Evolutionary conservation across 371 early-diverging fungal species (phyloP).

Genomic region (Smittium culicis): DNA sequence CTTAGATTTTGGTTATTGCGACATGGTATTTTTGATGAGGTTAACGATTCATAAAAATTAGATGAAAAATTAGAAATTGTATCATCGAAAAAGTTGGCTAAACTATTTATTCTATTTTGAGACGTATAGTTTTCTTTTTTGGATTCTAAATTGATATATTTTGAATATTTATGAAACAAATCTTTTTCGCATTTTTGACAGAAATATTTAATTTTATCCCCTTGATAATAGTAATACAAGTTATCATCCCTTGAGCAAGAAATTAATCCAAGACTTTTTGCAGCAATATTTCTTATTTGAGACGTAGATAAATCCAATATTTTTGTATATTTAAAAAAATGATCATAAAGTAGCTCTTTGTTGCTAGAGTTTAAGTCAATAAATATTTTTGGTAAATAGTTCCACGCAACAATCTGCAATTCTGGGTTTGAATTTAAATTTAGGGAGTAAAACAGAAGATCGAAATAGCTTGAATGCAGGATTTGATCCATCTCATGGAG

Average conservation of each 20-base stretch:
- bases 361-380: neutral
- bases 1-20: neutral
- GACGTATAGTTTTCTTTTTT: neutral
- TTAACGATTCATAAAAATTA: neutral
- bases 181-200: neutral
- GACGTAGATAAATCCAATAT: neutral
- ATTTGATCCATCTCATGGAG: neutral
- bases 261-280: constrained; percentile 2
- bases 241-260: constrained; percentile 2
- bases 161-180: too few relatives aligned
- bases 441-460: constrained; percentile 1
- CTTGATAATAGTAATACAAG: neutral
- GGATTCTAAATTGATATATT: neutral
- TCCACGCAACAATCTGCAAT: neutral
- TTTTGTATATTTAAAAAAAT: neutral
- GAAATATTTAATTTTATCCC: neutral
- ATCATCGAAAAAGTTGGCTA: neutral
- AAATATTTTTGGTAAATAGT: constrained; percentile 3
- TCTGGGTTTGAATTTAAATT: neutral
- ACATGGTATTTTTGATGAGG: neutral
- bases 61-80: neutral
- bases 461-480: neutral
- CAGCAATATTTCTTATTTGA: neutral
- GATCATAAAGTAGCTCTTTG: neutral
- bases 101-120: neutral